Conservation (phyloP, 2,329 filamentous ascomycete species). For the Curvularia verruculosa region DNA sequence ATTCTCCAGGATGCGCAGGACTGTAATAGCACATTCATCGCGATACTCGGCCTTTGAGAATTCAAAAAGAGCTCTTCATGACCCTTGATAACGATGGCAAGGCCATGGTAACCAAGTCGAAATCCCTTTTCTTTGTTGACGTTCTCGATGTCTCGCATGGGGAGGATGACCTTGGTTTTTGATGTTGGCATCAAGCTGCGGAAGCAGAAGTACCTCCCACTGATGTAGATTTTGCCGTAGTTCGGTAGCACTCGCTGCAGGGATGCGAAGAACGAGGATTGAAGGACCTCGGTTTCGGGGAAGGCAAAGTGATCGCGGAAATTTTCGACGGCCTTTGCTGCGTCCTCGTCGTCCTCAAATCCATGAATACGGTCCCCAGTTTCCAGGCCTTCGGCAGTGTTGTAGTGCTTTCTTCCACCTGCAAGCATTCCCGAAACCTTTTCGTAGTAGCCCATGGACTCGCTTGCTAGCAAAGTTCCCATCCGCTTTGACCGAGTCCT, state of each 20-base stretch:
- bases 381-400: constrained; percentile 68
- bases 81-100: constrained; percentile 90
- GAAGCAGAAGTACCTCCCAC: constrained; percentile 87
- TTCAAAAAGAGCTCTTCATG: constrained; percentile 98
- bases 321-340: constrained; percentile 64
- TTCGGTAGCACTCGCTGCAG: constrained; percentile 88
- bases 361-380: constrained; percentile 68
- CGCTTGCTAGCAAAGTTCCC: constrained; percentile 80
- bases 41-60: constrained; percentile 78
- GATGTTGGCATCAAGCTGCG: constrained; percentile 88
- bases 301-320: constrained; percentile 91
- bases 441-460: constrained; percentile 95
- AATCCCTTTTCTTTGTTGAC: constrained; percentile 96
- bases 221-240: constrained; percentile 96
- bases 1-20: constrained; percentile 77
- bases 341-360: constrained; percentile 62
- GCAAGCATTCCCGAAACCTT: constrained; percentile 98
- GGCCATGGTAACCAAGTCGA: constrained; percentile 84
- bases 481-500: constrained; percentile 79
- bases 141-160: constrained; percentile 89
- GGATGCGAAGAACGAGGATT: constrained; percentile 90
- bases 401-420: constrained; percentile 87
- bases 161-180: constrained; percentile 88
- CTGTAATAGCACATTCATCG: constrained; percentile 85
- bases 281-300: constrained; percentile 79